Conservation (phyloP, 1,284 basidiomycete species). For the Trichosporon faecale region DNA sequence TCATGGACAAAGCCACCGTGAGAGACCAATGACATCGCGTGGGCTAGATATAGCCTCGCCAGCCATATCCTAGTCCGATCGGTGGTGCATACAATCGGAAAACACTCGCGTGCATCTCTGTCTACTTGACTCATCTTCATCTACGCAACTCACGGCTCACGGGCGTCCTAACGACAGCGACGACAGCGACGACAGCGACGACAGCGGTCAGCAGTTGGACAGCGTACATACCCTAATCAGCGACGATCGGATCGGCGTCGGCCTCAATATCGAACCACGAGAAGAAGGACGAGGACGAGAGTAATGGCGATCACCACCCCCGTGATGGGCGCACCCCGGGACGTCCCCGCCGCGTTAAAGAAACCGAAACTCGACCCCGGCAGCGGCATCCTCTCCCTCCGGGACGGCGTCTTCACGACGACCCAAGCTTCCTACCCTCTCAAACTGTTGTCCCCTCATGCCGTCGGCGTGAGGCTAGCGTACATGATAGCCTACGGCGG, state of each 20-base stretch:
- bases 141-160: background rate
- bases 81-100: background rate
- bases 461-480: slow-evolving; percentile 60
- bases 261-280: too few relatives aligned
- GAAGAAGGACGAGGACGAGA: background rate
- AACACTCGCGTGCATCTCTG: background rate
- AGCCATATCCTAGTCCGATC: too few relatives aligned
- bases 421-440: slow-evolving; percentile 82
- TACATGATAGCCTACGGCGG: slow-evolving; percentile 90
- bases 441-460: slow-evolving; percentile 74
- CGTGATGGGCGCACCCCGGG: background rate
- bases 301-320: background rate
- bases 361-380: slow-evolving; percentile 28
- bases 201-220: too few relatives aligned
- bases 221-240: too few relatives aligned
- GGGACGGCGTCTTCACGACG: slow-evolving; percentile 63
- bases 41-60: background rate
- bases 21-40: background rate
- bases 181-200: too few relatives aligned
- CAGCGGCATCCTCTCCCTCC: slow-evolving; percentile 29
- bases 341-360: background rate
- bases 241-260: too few relatives aligned
- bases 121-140: background rate
- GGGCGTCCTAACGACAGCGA: background rate
- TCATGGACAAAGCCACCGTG: background rate